Percentiles rank a stretch among this genome's conserved stretches.
These are phyloP conservation scores for Rhodamnia rubescens DNA, from an alignment of 345 rosid species.

Conservation along the genomic window DNA sequence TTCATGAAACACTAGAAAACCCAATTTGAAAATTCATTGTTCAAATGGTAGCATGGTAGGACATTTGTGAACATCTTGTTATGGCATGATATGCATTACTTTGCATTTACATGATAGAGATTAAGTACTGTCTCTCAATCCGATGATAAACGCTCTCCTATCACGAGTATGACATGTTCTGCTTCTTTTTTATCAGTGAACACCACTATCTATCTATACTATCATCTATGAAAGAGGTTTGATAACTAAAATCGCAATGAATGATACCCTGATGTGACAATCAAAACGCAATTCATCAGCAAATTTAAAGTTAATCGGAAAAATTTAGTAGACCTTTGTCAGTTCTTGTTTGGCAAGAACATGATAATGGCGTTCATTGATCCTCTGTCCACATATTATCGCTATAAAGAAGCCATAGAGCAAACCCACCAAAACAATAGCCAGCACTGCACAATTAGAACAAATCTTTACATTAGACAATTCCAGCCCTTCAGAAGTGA, in stretches of 20 bases:
- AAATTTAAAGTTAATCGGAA: background rate
- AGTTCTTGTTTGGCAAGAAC: constrained; percentile 98
- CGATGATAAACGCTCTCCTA: background rate
- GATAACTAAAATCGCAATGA: background rate
- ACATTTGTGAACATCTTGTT: background rate
- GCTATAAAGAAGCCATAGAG: constrained; percentile 97
- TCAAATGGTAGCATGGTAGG: background rate
- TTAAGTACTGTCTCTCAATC: background rate
- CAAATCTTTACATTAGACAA: background rate
- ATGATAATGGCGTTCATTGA: constrained; percentile 93
- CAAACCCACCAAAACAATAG: constrained; percentile 92
- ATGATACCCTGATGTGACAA: background rate
- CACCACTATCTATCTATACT: background rate
- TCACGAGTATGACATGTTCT: background rate
- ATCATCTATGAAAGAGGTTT: background rate
- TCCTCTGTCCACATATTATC: constrained; percentile 97
- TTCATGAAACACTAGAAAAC: background rate
- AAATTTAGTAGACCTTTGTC: constrained; percentile 53
- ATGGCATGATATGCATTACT: background rate
- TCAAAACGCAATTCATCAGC: background rate
- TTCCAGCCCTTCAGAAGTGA: background rate
- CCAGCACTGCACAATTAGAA: constrained; percentile 47
- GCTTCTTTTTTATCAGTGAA: background rate
- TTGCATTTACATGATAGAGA: background rate
- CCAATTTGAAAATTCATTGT: background rate